These are phyloP conservation scores for Globisporangium abappressorium DNA, from an alignment of 352 stramenopile species.

Conservation along the genomic window DNA sequence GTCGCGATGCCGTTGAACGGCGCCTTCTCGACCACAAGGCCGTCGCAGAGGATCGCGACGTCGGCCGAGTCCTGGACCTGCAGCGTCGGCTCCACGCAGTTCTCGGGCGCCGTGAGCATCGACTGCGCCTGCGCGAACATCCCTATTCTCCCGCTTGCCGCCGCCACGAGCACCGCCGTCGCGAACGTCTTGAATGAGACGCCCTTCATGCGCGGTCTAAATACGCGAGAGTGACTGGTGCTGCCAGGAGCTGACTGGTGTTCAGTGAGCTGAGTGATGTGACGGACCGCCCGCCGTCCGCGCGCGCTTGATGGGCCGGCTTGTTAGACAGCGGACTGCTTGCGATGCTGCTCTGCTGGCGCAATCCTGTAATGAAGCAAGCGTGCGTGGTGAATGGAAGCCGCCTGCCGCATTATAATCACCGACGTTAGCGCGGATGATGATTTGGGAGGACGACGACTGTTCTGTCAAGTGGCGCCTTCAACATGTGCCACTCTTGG, in stretches of 20 bases:
- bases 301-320: background rate
- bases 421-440: background rate
- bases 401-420: background rate
- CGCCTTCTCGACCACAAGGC: background rate
- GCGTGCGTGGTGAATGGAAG: background rate
- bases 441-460: background rate
- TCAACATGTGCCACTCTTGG: background rate
- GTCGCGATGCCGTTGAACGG: slow-evolving; percentile 10
- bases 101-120: slow-evolving; percentile 14
- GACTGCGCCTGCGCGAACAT: background rate
- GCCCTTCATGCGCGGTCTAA: background rate
- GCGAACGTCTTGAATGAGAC: background rate
- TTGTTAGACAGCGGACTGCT: background rate
- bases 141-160: background rate
- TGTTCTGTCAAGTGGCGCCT: background rate
- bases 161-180: background rate
- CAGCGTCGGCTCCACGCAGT: slow-evolving; percentile 14
- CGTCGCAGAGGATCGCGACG: slow-evolving; percentile 16
- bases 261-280: background rate
- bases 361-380: background rate
- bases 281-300: background rate
- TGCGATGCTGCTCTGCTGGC: background rate
- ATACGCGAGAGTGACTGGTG: background rate
- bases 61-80: slow-evolving; percentile 12
- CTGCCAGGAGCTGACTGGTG: background rate